A percentile compares a stretch with the other conserved stretches of the same genome.
phyloP scores from a whole-genome alignment of 345 rosid genomes.

The Salix udensis region DNA sequence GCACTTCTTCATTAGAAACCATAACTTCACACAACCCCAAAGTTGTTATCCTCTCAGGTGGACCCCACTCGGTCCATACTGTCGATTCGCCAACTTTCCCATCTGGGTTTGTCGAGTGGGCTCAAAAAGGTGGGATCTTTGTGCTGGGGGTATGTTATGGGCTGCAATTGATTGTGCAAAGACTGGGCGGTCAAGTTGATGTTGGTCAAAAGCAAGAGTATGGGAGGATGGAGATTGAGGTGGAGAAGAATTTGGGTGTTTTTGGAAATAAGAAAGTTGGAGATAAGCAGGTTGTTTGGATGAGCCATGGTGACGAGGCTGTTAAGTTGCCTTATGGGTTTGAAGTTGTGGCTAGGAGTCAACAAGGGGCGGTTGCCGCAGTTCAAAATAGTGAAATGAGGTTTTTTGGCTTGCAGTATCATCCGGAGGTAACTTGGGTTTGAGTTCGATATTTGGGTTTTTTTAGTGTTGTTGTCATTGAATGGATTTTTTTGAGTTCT shows the following conservation, averaged over 20 bases:
- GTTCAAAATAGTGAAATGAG: slow-evolving; percentile 55
- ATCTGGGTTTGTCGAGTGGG: slow-evolving; percentile 71
- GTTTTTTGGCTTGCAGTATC: slow-evolving; percentile 90
- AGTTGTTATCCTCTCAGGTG: slow-evolving; percentile 89
- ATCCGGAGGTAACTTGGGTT: slow-evolving; percentile 66
- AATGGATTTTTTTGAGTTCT: no score
- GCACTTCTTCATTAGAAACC: slow-evolving; percentile 65
- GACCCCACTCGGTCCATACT: slow-evolving; percentile 89
- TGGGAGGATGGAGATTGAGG: slow-evolving; percentile 92
- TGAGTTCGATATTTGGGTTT: not conserved
- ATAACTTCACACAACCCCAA: slow-evolving; percentile 59
- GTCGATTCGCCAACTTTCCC: slow-evolving; percentile 70
- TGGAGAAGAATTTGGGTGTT: slow-evolving; percentile 44
- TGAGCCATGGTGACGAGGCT: slow-evolving; percentile 98
- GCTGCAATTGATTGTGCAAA: slow-evolving; percentile 79
- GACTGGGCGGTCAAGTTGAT: slow-evolving; percentile 68
- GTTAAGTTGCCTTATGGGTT: slow-evolving; percentile 66
- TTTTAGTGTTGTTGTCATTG: not conserved
- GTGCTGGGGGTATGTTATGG: slow-evolving; percentile 89
- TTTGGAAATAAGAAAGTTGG: slow-evolving; percentile 62
- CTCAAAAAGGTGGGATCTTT: slow-evolving; percentile 44
- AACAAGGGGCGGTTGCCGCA: slow-evolving; percentile 79
- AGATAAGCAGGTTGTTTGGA: slow-evolving; percentile 82
- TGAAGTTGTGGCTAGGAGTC: slow-evolving; percentile 65
- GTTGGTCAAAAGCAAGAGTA: slow-evolving; percentile 84